Percentiles rank a stretch among this genome's conserved stretches.
Conservation (phyloP, 495 filamentous ascomycete species). For the Daldinia concentrica region DNA sequence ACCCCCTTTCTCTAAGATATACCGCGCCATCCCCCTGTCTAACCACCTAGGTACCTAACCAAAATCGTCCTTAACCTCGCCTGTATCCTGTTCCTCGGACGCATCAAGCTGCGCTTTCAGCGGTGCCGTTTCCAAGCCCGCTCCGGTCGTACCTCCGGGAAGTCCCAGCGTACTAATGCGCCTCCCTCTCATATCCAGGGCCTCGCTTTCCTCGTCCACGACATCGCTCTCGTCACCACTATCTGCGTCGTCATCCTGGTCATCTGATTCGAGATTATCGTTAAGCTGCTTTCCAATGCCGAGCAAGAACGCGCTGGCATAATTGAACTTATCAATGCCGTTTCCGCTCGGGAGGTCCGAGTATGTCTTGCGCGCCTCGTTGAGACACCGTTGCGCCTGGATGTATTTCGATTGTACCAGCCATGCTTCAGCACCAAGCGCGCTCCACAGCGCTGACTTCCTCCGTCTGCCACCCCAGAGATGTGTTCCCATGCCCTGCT, state of each 20-base stretch:
- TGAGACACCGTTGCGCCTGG: constrained; percentile 75
- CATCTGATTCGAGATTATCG: constrained; percentile 55
- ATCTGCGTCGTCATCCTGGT: constrained; percentile 49
- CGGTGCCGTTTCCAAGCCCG: constrained; percentile 59
- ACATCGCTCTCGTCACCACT: constrained; percentile 50
- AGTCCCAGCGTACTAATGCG: constrained; percentile 56
- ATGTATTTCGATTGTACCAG: constrained; percentile 71
- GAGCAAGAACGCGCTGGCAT: constrained; percentile 71
- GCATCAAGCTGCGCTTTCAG: constrained; percentile 45
- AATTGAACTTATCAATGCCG: constrained; percentile 61
- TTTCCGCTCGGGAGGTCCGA: constrained; percentile 64
- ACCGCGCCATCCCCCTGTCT: constrained; percentile 3
- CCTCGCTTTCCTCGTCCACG: constrained; percentile 72
- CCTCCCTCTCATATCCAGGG: constrained; percentile 50
- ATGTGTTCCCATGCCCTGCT: constrained; percentile 69
- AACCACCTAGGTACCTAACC: constrained; percentile 20
- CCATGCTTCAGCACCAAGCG: constrained; percentile 86
- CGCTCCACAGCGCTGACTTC: constrained; percentile 91
- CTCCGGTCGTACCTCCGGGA: constrained; percentile 41
- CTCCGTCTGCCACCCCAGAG: constrained; percentile 74
- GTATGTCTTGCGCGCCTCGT: constrained; percentile 76
- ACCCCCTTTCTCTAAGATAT: not conserved
- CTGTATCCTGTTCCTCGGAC: constrained; percentile 33
- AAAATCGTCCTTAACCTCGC: constrained; percentile 38
- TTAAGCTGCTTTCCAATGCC: constrained; percentile 68